Base-by-base conservation (phyloP, 495 filamentous ascomycete genomes). In the Lasiosphaeria miniovina region DNA sequence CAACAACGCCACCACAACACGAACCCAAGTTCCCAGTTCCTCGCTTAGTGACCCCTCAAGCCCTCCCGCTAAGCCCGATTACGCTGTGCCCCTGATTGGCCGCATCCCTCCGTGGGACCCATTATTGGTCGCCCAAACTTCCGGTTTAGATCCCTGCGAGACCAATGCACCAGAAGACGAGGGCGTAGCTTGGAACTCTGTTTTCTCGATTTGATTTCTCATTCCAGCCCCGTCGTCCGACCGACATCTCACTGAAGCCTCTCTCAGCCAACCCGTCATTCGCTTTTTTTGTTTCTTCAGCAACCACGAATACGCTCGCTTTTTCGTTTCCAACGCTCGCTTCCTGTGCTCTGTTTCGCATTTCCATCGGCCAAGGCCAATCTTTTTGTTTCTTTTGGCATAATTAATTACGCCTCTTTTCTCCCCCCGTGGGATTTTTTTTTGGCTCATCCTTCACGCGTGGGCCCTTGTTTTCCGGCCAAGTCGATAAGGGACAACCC, bases 401-500 rank as follows among this genome's bases (percentile, higher is more conserved):
- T n/a, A 15, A 33, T 54, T 49, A 15, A 51, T 32, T 59, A 24
- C 24, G 24, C 24, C 24, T 24, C 2, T 4, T 57, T 60, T 68
- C 58, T 49, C 17, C 38, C 34, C 45, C 32, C 58, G 40, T 14
- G 32, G 60, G 51, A 52, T 9, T 17, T 53, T 36, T 36, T 17
- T 15, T 55, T 45, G 14, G 33, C 17, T 12, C 33, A n/a, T 52
- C 34, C 51, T 57, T 63, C 33, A 52, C 59, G 59, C 68, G 65
- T 61, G 41, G 68, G 65, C 52, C 63, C 49, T 65, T 66, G 62
- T 51, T 57, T 49, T 56, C 41, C 17, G 63, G 52, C 56, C 61
- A 54, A 55, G 55, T 62, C 62, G 65, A 66, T 64, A 69, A 24
- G 62, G 64, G 66, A 64, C 60, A 60, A 48, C 40, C 63, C 54